Conservation (phyloP, 192 early-diverging fungal species). For the Glomus cerebriforme region DNA sequence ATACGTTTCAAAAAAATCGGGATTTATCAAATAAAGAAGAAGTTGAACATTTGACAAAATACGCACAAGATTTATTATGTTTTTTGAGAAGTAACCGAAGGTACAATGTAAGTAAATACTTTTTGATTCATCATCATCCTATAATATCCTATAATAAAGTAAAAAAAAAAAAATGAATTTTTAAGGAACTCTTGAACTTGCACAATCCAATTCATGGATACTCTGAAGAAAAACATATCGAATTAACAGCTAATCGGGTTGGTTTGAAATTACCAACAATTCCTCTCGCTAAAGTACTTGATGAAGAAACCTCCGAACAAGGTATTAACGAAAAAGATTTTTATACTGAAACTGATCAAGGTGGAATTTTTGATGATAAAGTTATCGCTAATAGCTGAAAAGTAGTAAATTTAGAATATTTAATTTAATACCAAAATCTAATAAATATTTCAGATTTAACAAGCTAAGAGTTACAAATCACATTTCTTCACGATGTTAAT, state of each 20-base stretch:
- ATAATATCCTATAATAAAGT: neutral
- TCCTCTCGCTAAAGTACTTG: no score
- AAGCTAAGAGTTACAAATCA: no score
- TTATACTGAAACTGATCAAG: neutral
- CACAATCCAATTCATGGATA: slow-evolving; percentile 23
- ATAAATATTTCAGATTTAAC: no score
- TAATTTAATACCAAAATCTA: no score
- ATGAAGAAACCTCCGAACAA: neutral
- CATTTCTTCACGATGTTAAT: no score
- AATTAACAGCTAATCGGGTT: slow-evolving; percentile 17
- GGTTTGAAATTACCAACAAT: slow-evolving; percentile 5
- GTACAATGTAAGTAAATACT: neutral
- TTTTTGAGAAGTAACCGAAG: slow-evolving; percentile 19
- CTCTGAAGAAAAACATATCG: neutral
- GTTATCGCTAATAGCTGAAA: no score
- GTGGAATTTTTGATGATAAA: neutral
- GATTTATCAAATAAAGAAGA: neutral
- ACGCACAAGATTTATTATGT: slow-evolving; percentile 8
- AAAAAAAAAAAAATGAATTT: neutral
- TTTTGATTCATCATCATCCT: neutral
- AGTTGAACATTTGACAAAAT: neutral
- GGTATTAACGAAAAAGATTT: neutral
- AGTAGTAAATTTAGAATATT: no score
- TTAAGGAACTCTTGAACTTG: slow-evolving; percentile 4
- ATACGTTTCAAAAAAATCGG: slow-evolving; percentile 5